Conservation (phyloP, 306 rosid genomes). For the Prunus davidiana region DNA sequence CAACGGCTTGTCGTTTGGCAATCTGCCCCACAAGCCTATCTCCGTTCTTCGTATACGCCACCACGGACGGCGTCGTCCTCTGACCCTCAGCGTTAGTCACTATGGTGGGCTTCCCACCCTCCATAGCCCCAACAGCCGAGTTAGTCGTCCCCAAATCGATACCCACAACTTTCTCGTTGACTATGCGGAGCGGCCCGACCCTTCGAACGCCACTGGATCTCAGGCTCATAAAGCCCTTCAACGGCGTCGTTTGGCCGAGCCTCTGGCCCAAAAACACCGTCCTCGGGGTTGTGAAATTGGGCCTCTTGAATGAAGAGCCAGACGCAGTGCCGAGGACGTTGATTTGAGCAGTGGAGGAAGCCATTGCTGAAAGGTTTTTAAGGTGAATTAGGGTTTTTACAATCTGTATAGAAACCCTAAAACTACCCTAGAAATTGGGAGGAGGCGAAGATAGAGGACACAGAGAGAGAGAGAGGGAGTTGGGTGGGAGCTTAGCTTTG, state of each 20-base stretch:
- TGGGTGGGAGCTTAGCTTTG: too few species aligned
- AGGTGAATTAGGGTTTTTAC: neutral
- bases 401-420: conserved; percentile 3
- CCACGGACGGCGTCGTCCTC: conserved; percentile 44
- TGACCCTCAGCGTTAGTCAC: conserved; percentile 16
- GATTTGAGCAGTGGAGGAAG: conserved; percentile 1
- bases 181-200: conserved; percentile 2
- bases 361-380: neutral
- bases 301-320: neutral
- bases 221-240: conserved; percentile 8
- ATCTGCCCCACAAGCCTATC: conserved; percentile 69
- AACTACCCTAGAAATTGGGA: neutral
- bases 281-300: conserved; percentile 8
- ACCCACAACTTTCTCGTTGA: conserved; percentile 18
- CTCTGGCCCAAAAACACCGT: conserved; percentile 5
- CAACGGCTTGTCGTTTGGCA: conserved; percentile 71
- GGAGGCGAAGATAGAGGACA: neutral
- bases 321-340: neutral
- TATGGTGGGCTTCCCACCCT: conserved; percentile 20
- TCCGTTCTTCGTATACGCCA: conserved; percentile 61
- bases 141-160: conserved; percentile 24
- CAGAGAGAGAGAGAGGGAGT: neutral
- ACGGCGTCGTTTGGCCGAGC: conserved; percentile 2
- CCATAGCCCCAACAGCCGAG: conserved; percentile 20
- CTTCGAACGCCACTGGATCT: neutral